These are phyloP conservation scores for Tulasnella sp. DNA, from an alignment of 768 basidiomycete genomes.

Conservation along the genomic window DNA sequence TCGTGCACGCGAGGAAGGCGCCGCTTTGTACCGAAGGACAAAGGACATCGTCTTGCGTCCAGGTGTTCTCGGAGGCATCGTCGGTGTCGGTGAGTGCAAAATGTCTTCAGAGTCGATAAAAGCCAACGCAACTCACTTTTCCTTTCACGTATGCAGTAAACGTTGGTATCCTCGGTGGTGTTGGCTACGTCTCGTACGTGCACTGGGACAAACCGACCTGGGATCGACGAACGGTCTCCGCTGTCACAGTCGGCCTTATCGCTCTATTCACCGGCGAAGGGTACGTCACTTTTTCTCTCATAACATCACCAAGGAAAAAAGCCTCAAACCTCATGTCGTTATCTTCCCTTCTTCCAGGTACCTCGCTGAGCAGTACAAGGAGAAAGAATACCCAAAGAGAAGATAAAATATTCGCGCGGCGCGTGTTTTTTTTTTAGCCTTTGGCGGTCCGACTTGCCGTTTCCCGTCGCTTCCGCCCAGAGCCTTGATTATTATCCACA, in stretches of 20 bases:
- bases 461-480: background rate
- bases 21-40: slow-evolving; percentile 56
- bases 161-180: slow-evolving; percentile 59
- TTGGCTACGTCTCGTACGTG: slow-evolving; percentile 66
- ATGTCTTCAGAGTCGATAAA: too few relatives aligned
- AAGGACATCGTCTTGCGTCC: slow-evolving; percentile 65
- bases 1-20: slow-evolving; percentile 61
- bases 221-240: slow-evolving; percentile 65
- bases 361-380: slow-evolving; percentile 50
- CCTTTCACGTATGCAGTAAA: slow-evolving; percentile 53
- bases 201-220: slow-evolving; percentile 67
- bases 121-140: too few relatives aligned
- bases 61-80: slow-evolving; percentile 64
- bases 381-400: slow-evolving; percentile 43
- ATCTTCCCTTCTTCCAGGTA: slow-evolving; percentile 42
- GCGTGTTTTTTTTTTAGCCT: background rate
- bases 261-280: slow-evolving; percentile 69
- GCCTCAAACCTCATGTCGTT: background rate
- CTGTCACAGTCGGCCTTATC: slow-evolving; percentile 61
- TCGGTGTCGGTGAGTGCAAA: slow-evolving; percentile 54
- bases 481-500: background rate
- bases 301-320: background rate
- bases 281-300: slow-evolving; percentile 47
- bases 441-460: background rate
- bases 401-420: slow-evolving; percentile 9